These are phyloP conservation scores for Aegilops umbellulata DNA, from an alignment of 176 grass and related monocot species.

Conservation along the genomic window DNA sequence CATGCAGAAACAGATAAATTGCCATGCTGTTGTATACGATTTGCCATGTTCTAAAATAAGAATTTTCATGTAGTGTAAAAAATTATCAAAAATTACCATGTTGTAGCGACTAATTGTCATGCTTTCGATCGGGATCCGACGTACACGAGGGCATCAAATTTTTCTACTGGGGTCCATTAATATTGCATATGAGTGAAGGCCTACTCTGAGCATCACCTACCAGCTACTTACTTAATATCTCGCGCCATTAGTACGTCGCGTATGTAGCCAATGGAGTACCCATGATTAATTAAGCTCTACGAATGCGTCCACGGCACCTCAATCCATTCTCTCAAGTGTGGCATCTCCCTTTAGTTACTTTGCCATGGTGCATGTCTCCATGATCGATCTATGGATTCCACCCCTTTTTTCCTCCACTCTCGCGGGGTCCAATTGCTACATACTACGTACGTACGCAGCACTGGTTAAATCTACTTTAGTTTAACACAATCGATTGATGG, in stretches of 20 bases:
- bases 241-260: not conserved
- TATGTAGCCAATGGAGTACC: not conserved
- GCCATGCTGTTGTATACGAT: too few relatives aligned
- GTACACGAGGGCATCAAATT: too few relatives aligned
- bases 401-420: not conserved
- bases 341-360: not conserved
- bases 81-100: too few relatives aligned
- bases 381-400: not conserved
- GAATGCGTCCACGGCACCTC: not conserved
- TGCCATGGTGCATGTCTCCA: not conserved
- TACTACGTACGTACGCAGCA: not conserved
- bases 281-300: not conserved
- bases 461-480: not conserved
- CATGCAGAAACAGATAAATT: too few relatives aligned
- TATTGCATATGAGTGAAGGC: not conserved
- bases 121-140: too few relatives aligned
- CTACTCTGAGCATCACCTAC: not conserved
- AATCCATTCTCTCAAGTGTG: not conserved
- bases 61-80: too few relatives aligned
- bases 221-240: not conserved
- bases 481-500: not conserved
- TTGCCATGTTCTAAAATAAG: too few relatives aligned
- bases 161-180: too few relatives aligned
- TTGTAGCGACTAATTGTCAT: too few relatives aligned
- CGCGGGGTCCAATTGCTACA: not conserved